Evolutionary conservation across 2,329 filamentous ascomycete genomes (phyloP).

Genomic region (Orbilia brochopaga): DNA sequence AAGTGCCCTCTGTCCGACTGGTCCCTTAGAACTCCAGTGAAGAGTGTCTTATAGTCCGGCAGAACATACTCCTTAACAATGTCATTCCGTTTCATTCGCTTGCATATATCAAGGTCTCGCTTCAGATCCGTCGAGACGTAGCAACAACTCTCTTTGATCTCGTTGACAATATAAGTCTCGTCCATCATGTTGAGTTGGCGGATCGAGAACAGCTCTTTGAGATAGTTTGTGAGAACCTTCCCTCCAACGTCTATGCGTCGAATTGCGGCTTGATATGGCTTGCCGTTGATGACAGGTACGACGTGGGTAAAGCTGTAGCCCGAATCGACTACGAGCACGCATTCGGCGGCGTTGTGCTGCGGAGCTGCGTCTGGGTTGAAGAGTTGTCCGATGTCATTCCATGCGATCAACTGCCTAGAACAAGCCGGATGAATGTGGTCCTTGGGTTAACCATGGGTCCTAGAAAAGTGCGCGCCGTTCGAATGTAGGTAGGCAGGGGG

Average conservation of each 20-base stretch:
- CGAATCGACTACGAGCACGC: constrained; percentile 85
- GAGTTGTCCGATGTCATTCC: constrained; percentile 74
- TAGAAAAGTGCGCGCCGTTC: neutral
- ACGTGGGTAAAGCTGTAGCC: constrained; percentile 93
- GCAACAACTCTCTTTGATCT: constrained; percentile 90
- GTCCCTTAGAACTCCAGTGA: constrained; percentile 73
- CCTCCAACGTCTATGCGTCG: constrained; percentile 88
- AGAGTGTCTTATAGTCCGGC: constrained; percentile 72
- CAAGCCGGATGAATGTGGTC: neutral
- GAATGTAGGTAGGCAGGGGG: neutral
- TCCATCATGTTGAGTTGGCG: constrained; percentile 96
- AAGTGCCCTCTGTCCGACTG: constrained; percentile 58
- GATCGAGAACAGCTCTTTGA: constrained; percentile 85
- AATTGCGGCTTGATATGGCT: constrained; percentile 78
- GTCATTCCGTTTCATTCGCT: constrained; percentile 64
- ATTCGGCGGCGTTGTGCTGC: constrained; percentile 69
- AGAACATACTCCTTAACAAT: constrained; percentile 75
- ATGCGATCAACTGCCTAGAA: constrained; percentile 69
- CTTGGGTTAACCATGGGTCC: constrained; percentile 4
- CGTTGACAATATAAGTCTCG: constrained; percentile 89
- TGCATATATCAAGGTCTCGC: constrained; percentile 74
- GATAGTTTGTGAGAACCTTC: constrained; percentile 89
- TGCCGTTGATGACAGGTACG: constrained; percentile 81
- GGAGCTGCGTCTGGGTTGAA: constrained; percentile 63
- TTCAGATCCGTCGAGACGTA: constrained; percentile 81